Evolutionary conservation across 495 filamentous ascomycete genomes (phyloP), one percentile per base, ranked within the genome.

Genomic region (Aspergillus ostianus): DNA sequence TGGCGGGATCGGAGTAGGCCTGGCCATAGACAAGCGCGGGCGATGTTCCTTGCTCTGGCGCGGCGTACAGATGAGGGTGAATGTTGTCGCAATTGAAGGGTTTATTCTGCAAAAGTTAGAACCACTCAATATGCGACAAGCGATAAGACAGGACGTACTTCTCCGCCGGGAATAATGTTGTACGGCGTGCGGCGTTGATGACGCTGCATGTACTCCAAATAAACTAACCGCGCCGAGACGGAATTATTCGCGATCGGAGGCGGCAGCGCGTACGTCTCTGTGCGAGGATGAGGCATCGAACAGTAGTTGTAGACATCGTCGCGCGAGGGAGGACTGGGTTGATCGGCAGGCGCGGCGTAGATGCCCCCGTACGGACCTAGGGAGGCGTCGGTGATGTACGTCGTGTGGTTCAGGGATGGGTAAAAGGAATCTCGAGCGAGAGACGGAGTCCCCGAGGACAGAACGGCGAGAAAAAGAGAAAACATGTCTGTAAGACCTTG

Each of bases 271-370:
- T 79, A 79, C 27, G 73, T 67, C 15, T 71, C 53, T n/a, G 53
- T 49, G 27, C 70, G 74, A 4, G 76, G 76, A 64, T 79, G 76
- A n/a, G 76, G 76, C 76, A 79, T 79, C 6, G 70, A 67, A 29
- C 76, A 79, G 56, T 79, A 79, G 51, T 77, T 71, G 55, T 79
- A 79, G 27, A 55, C 64, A 26, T 71, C 71, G 5, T 71, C 68
- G 0, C 66, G 60, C 4, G 52, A 51, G 1, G 65, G 61, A 15
- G 55, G 58, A 18, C 68, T 71, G 3, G 76, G 64, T 9, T 69
- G 67, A 51, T 66, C 65, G 2, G 64, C 64, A 0, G 67, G 58
- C 3, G 76, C 76, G 19, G 65, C 57, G 61, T 77, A 79, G 46
- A 74, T 70, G 13, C 74, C 76, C 2, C 76, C 76, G 58, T 77